Conservation (phyloP, 331 rosid species). For the Quercus lobata region DNA sequence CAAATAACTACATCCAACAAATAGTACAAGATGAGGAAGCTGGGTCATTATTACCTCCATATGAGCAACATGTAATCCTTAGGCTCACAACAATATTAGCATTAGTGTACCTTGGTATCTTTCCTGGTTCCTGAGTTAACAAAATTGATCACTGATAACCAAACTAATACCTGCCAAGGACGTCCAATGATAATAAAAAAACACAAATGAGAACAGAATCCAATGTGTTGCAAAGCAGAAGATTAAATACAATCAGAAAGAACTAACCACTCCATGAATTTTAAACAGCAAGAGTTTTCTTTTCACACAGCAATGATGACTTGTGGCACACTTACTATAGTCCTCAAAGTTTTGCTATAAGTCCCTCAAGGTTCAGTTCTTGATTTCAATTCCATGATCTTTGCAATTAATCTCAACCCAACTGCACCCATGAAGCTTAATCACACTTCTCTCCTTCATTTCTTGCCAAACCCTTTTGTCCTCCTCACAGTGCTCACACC, state of each 20-base stretch:
- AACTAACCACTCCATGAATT: neutral
- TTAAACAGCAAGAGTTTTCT: neutral
- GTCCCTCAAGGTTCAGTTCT: neutral
- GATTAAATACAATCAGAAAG: neutral
- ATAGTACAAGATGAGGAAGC: too few species aligned
- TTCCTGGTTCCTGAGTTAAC: neutral
- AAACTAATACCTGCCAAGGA: neutral
- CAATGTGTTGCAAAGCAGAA: neutral
- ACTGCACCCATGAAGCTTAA: conserved; percentile 16
- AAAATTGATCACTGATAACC: neutral
- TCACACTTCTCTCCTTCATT: conserved; percentile 1
- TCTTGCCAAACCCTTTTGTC: conserved; percentile 13
- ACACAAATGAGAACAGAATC: neutral
- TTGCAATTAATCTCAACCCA: conserved; percentile 15
- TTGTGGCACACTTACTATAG: neutral
- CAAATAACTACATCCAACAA: too few species aligned
- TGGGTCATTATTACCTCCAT: too few species aligned
- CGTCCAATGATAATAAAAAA: neutral
- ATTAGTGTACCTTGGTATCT: neutral
- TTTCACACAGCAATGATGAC: neutral
- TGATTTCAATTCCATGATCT: neutral
- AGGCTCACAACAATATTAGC: neutral
- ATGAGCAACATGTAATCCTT: neutral
- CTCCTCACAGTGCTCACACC: neutral
- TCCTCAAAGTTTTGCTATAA: neutral